phyloP scores from a whole-genome alignment of 108 stramenopile genomes.

The Pseudonitzschia pungens region DNA sequence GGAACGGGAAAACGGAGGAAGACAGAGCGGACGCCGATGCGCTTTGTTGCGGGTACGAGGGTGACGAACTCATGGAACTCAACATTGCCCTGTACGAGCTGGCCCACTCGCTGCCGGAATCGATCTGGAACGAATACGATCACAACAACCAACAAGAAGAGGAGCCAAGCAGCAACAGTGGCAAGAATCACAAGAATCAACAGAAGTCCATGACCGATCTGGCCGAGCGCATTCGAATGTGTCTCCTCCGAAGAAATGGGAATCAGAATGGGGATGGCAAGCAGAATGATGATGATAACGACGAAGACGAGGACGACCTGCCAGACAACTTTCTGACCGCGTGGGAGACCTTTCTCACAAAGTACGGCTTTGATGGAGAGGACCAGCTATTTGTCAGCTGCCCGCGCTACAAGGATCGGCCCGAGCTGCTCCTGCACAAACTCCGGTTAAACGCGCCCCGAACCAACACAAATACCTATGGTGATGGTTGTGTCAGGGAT shows the following conservation, averaged over 20 bases:
- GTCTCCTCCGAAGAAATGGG: too few species aligned
- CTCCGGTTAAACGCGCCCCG: not conserved
- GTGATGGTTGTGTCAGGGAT: constrained; percentile 2
- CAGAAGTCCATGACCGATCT: not conserved
- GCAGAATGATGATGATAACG: not conserved
- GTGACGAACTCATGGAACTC: constrained; percentile 9
- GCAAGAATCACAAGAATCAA: not conserved
- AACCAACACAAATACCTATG: too few species aligned
- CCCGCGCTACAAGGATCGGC: constrained; percentile 2
- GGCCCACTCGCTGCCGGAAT: not conserved
- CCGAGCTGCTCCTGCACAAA: not conserved
- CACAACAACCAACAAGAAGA: too few species aligned
- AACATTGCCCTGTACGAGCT: not conserved
- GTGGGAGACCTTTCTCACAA: not conserved
- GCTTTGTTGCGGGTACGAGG: not conserved
- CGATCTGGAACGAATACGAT: constrained; percentile 4
- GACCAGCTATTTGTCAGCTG: constrained; percentile 3
- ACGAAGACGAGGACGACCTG: not conserved
- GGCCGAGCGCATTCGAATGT: constrained; percentile 3
- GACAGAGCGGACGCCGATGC: not conserved
- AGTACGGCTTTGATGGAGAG: constrained; percentile 9
- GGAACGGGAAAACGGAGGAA: not conserved
- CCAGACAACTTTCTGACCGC: not conserved
- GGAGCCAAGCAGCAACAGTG: too few species aligned
- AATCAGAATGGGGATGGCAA: too few species aligned